These are phyloP conservation scores for Aspergillus phoenicis DNA, from an alignment of 2,329 filamentous ascomycete species.

Conservation along the genomic window DNA sequence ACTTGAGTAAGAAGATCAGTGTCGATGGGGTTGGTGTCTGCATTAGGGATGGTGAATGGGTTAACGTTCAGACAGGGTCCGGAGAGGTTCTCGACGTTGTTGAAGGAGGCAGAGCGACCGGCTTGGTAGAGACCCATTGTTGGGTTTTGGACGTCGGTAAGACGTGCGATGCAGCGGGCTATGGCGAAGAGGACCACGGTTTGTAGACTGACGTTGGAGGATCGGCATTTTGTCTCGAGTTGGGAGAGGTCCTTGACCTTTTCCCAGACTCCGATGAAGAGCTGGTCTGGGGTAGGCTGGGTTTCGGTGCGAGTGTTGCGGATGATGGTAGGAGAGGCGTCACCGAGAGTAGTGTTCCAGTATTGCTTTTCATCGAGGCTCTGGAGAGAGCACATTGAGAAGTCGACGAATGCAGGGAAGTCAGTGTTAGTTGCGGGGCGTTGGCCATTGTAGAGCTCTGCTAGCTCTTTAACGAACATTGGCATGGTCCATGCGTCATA, in stretches of 20 bases:
- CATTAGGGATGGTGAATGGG: constrained; percentile 27
- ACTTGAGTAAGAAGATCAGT: constrained; percentile 16
- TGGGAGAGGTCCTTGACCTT: constrained; percentile 27
- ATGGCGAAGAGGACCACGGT: constrained; percentile 34
- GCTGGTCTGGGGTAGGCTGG: constrained; percentile 6
- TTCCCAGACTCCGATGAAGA: constrained; percentile 29
- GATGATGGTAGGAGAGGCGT: constrained; percentile 25
- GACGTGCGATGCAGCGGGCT: constrained; percentile 28
- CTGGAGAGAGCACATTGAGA: constrained; percentile 25
- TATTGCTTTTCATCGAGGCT: constrained; percentile 23
- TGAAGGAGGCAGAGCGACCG: constrained; percentile 33
- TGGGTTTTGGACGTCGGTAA: constrained; percentile 24
- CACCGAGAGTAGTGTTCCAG: constrained; percentile 26
- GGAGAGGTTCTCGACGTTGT: constrained; percentile 28
- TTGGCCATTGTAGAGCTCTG: constrained; percentile 27
- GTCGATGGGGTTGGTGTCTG: neutral
- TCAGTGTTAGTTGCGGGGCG: constrained; percentile 18
- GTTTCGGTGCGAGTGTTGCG: neutral
- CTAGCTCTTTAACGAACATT: constrained; percentile 35
- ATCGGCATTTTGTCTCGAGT: constrained; percentile 25
- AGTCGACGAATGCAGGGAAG: constrained; percentile 29
- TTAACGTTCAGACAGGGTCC: constrained; percentile 37
- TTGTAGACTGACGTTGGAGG: constrained; percentile 27
- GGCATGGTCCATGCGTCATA: constrained; percentile 43
- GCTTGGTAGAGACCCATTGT: constrained; percentile 37